Percentiles rank a stretch among this genome's conserved stretches.
phyloP scores from a whole-genome alignment of 2,329 filamentous ascomycete species.

The Pyrenochaeta sp. region DNA sequence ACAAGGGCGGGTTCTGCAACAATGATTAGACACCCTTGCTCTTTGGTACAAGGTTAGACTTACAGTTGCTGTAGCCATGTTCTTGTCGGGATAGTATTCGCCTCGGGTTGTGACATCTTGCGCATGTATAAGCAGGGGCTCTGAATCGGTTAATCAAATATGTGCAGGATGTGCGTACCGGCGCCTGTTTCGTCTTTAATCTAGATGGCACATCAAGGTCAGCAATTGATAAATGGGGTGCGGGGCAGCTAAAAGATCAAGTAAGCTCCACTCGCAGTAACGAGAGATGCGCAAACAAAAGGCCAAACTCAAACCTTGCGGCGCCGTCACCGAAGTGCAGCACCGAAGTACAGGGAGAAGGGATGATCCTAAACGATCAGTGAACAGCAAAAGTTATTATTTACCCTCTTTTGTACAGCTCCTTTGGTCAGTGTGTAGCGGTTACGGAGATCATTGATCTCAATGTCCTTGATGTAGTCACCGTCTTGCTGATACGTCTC shows the following conservation, averaged over 20 bases:
- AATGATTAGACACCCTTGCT: background rate
- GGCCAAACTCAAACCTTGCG: constrained; percentile 29
- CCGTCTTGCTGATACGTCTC: constrained; percentile 95
- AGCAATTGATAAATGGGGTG: constrained; percentile 84
- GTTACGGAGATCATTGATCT: constrained; percentile 97
- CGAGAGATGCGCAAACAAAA: constrained; percentile 45
- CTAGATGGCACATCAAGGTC: constrained; percentile 91
- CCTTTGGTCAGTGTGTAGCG: constrained; percentile 97
- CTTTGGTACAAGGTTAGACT: constrained; percentile 13
- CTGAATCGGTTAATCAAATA: constrained; percentile 67
- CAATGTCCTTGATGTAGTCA: constrained; percentile 98
- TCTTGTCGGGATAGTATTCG: constrained; percentile 96
- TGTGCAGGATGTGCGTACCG: constrained; percentile 86
- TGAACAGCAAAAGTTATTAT: constrained; percentile 76
- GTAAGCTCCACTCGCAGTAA: constrained; percentile 58
- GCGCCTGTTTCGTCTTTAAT: constrained; percentile 99
- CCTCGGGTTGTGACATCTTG: constrained; percentile 99
- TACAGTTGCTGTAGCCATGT: constrained; percentile 93
- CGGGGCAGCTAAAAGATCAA: constrained; percentile 52
- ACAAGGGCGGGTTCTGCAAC: constrained; percentile 84
- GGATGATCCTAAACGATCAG: constrained; percentile 68
- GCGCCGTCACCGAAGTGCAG: constrained; percentile 64
- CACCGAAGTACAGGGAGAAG: constrained; percentile 38
- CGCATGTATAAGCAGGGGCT: constrained; percentile 68
- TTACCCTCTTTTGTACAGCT: constrained; percentile 99